Base-by-base conservation (phyloP, 306 rosid species). In the Calophaca sinica region DNA sequence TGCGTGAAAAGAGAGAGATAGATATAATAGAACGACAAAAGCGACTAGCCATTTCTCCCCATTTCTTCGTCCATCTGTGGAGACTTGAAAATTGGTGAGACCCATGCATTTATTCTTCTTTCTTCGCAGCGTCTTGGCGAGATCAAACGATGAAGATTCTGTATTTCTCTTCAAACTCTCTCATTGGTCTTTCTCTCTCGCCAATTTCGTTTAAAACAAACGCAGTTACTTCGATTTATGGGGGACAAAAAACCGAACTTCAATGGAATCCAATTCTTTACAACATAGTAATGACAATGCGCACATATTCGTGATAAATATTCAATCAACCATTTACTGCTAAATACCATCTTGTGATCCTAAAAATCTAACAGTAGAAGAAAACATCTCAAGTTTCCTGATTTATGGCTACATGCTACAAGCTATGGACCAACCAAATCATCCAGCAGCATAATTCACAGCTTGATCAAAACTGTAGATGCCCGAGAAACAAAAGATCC, bases 331-430 rank as follows among this genome's bases (percentile, higher is more conserved):
- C 79, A 51, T 69, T 33, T 41, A 10, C 79, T 41, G 57, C 79
- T 32, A 71, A 45, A 59, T 44, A 20, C 65, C 82, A 62, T 58
- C 72, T n/a, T 61, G 77, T 51, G 58, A 61, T 20, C 26, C 49
- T 57, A 62, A 52, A 71, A 71, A 62, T 52, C 67, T 39, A 72
- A 46, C 76, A 77, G 38, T 14, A 35, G 15, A 67, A 55, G 73
- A 35, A 53, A 63, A 79, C 41, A 59, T 32, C 63, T 54, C 65
- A 57, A 11, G 80, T 82, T 78, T 67, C 73, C 72, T 60, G 76
- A 73, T 68, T 69, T 61, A 82, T 68, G 80, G 65, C 80, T 77
- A 72, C 75, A 61, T 14, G 67, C 58, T 53, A 72, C 65, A 48
- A 33, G 57, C 67, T 67, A 73, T 36, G 65, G 36, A 68, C 70